Base-by-base conservation (phyloP, 768 basidiomycete genomes). In the Cytidiella melzeri region DNA sequence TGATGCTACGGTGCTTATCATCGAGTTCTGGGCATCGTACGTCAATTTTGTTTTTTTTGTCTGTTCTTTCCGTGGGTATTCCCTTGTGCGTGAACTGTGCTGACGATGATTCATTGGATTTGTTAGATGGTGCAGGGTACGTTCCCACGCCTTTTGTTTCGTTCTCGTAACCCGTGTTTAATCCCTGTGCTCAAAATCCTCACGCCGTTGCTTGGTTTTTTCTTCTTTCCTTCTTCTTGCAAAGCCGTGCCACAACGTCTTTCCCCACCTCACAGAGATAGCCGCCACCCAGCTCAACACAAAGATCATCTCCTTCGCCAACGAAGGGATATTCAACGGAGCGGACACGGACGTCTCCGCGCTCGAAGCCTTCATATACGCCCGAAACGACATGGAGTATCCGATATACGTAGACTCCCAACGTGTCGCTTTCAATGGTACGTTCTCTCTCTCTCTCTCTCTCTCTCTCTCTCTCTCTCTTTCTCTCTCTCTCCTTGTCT, bases 21-120 rank as follows among this genome's bases (percentile, higher is more conserved):
- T 65, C 39, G 63, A 65, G 45, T 60, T 61, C 30, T 65, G 63
- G 63, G 61, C 63, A 47, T 57, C 63, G 63, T 65, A 48, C 47
- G 63, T 63, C 5, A 2, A 3, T 19, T 43, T 41, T 4, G 27
- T 18, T n/a, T n/a, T n/a, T n/a, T n/a, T n/a, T n/a, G n/a, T n/a
- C 11, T 26, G 13, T 39, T 12, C 5, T 21, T n/a, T n/a, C n/a
- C n/a, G n/a, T n/a, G n/a, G n/a, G n/a, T n/a, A n/a, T n/a, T n/a
- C n/a, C n/a, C n/a, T n/a, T n/a, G n/a, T n/a, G n/a, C n/a, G n/a
- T n/a, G n/a, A n/a, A n/a, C n/a, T n/a, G n/a, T 40, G n/a, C 21
- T 26, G 43, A 10, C 41, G 30, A 36, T 37, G 10, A 25, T 23
- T 21, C 40, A 19, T 42, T 37, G 9, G 20, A 6, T 19, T 45